A percentile compares a stretch with the other conserved stretches of the same genome.
Evolutionary conservation across 169 alveolate genomes (phyloP).

Genomic region (Miamiensis avidus): DNA sequence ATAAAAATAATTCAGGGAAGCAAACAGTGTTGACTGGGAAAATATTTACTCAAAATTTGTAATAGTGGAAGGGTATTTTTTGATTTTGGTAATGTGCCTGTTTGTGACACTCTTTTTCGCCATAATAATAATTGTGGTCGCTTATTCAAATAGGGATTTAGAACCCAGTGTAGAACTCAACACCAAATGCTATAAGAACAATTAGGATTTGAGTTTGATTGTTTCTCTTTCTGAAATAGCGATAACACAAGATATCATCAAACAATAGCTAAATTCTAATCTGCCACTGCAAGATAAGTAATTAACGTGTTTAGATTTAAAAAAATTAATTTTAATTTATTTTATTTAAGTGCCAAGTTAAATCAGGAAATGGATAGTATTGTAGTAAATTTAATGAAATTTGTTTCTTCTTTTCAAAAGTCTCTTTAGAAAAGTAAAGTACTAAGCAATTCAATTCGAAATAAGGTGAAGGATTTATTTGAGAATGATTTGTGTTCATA

Average conservation of each 20-base stretch:
- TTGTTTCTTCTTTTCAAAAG: background rate
- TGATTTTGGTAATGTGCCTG: background rate
- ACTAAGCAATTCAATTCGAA: too few relatives aligned
- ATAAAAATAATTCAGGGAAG: background rate
- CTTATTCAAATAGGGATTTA: background rate
- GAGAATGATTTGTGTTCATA: background rate
- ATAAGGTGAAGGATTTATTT: background rate
- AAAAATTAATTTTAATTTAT: too few relatives aligned
- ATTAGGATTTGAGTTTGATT: background rate
- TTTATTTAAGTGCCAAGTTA: background rate
- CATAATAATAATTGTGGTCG: background rate
- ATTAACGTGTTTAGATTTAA: too few relatives aligned
- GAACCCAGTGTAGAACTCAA: background rate
- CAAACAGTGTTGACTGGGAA: background rate
- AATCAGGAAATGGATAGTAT: background rate
- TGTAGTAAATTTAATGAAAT: background rate
- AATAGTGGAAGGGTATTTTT: background rate
- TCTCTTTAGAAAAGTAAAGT: too few relatives aligned
- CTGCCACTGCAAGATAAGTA: background rate
- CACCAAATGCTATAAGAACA: background rate
- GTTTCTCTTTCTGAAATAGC: background rate
- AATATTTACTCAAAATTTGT: background rate
- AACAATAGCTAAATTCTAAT: too few relatives aligned
- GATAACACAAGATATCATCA: background rate
- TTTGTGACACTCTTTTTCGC: background rate